Conservation (phyloP, 78 protist species). For the Chrysochromulina parva region DNA sequence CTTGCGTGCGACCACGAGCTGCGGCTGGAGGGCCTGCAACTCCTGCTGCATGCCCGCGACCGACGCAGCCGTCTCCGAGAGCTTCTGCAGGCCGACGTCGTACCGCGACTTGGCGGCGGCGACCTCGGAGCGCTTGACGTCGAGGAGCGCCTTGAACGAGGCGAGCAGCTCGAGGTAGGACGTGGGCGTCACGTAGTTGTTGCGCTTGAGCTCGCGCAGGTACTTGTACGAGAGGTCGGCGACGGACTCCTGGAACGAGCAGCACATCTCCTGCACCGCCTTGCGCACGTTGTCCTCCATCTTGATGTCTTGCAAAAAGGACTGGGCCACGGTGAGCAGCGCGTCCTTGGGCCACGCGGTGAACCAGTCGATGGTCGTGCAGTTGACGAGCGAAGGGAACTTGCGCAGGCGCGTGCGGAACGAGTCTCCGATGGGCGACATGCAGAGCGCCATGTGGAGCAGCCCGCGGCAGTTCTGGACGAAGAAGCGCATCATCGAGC, state of each 20-base stretch:
- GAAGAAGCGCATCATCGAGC: conserved; percentile 44
- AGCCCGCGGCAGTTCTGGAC: conserved; percentile 51
- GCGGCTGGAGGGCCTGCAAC: conserved; percentile 53
- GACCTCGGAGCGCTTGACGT: conserved; percentile 30
- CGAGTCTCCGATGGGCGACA: conserved; percentile 69
- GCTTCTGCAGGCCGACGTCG: conserved; percentile 55
- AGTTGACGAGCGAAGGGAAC: conserved; percentile 89
- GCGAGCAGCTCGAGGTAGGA: conserved; percentile 71
- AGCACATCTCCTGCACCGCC: neutral
- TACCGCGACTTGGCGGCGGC: neutral
- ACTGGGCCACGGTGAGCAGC: conserved; percentile 58
- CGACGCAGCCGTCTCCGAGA: conserved; percentile 35
- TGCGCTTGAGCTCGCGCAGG: conserved; percentile 50
- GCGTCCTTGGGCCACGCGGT: conserved; percentile 82
- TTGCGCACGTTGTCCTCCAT: neutral
- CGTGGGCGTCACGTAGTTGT: conserved; percentile 78
- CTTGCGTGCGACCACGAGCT: conserved; percentile 17
- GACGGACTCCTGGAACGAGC: conserved; percentile 54
- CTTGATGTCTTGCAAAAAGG: neutral
- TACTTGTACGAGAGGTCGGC: neutral
- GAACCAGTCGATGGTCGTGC: conserved; percentile 87
- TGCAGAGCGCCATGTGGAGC: conserved; percentile 71
- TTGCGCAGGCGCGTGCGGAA: conserved; percentile 73
- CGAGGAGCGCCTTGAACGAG: conserved; percentile 43
- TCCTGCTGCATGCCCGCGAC: conserved; percentile 38